Percentiles rank a stretch among this genome's conserved stretches.
These are phyloP conservation scores for Phytophthora tubulina DNA, from an alignment of 352 stramenopile species.

Conservation along the genomic window DNA sequence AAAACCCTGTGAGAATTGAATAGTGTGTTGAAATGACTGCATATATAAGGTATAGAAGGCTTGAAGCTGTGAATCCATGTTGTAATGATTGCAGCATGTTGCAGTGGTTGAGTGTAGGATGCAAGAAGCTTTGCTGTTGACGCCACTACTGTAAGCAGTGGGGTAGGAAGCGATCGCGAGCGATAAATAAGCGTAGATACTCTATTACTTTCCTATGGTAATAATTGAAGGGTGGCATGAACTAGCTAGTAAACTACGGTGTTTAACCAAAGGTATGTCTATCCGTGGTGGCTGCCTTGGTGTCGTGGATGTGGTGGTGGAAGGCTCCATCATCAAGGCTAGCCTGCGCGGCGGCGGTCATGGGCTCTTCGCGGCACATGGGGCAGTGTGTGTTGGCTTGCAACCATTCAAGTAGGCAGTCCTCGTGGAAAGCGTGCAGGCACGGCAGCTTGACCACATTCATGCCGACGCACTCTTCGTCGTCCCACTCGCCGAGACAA, in stretches of 20 bases:
- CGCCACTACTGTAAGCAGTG: not conserved
- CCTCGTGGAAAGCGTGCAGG: slow-evolving; percentile 87
- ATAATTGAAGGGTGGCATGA: slow-evolving; percentile 23
- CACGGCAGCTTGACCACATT: slow-evolving; percentile 89
- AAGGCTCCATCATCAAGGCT: slow-evolving; percentile 20
- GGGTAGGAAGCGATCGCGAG: not conserved
- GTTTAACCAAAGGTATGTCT: slow-evolving; percentile 28
- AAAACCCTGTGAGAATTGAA: not conserved
- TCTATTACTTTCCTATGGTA: slow-evolving; percentile 47
- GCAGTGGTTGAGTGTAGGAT: no score
- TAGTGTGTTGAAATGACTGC: slow-evolving; percentile 9
- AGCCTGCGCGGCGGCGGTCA: not conserved
- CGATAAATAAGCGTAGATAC: slow-evolving; percentile 30
- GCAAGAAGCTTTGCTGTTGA: no score
- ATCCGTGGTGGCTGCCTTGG: slow-evolving; percentile 10
- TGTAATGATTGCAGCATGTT: slow-evolving; percentile 8
- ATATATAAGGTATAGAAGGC: slow-evolving; percentile 4
- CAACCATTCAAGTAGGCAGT: slow-evolving; percentile 89
- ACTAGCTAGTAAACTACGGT: not conserved
- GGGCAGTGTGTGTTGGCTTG: slow-evolving; percentile 84
- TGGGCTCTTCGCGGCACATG: slow-evolving; percentile 86
- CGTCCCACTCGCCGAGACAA: slow-evolving; percentile 83
- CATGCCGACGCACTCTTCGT: slow-evolving; percentile 83
- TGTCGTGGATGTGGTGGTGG: slow-evolving; percentile 10
- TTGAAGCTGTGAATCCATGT: not conserved